Conservation (phyloP, 208 protist species). For the Acanthamoeba healyi region DNA sequence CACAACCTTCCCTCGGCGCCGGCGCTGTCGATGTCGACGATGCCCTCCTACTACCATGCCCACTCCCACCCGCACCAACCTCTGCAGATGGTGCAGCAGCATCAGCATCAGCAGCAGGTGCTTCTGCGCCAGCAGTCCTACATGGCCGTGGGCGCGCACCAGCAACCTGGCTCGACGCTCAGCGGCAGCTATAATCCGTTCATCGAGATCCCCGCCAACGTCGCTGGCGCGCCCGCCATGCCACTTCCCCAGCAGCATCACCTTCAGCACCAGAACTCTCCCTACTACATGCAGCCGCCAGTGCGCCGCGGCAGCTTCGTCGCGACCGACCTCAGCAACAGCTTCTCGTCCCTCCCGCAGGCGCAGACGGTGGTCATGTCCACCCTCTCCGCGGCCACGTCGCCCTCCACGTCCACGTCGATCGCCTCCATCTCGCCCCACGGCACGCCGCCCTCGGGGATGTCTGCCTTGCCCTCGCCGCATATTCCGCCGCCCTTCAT, state of each 20-base stretch:
- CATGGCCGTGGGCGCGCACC: not conserved
- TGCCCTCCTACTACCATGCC: not conserved
- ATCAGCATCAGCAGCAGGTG: not conserved
- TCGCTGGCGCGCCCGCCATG: too few species aligned
- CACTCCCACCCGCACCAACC: not conserved
- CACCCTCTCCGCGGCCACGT: not conserved
- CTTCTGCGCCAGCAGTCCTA: not conserved
- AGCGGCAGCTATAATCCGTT: conserved; percentile 37
- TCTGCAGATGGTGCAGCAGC: not conserved
- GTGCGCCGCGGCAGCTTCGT: not conserved
- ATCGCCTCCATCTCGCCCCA: not conserved
- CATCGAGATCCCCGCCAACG: not conserved
- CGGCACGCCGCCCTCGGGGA: not conserved
- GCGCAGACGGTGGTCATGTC: conserved; percentile 45
- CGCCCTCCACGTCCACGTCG: not conserved
- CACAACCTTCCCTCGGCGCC: not conserved
- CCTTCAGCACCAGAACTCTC: not conserved
- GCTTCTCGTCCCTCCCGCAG: not conserved
- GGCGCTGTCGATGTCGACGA: not conserved
- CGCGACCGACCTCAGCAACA: conserved; percentile 6
- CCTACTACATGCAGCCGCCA: not conserved
- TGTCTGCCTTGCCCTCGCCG: not conserved
- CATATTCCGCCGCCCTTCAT: conserved; percentile 50
- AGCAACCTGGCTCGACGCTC: not conserved
- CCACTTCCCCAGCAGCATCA: not conserved